Evolutionary conservation across 163 green algal genomes (phyloP).

Genomic region (Chlorella variabilis): DNA sequence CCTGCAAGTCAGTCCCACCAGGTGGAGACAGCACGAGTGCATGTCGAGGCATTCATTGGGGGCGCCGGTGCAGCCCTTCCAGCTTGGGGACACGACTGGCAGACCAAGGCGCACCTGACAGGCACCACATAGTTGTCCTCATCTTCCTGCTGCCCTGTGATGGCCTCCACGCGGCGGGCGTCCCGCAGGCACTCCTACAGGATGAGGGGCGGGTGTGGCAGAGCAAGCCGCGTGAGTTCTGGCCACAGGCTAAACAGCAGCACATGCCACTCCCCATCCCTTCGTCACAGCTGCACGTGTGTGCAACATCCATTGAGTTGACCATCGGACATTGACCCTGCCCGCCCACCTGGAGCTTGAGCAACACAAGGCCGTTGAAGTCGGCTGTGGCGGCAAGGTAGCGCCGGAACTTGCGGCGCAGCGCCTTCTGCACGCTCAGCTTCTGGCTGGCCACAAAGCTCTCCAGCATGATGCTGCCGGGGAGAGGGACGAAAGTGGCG

Average conservation of each 20-base stretch:
- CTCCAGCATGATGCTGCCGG: slow-evolving; percentile 85
- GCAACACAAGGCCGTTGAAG: slow-evolving; percentile 74
- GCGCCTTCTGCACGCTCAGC: slow-evolving; percentile 88
- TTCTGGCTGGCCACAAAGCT: slow-evolving; percentile 97
- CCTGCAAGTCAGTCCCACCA: slow-evolving; percentile 51
- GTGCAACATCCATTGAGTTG: too few species aligned
- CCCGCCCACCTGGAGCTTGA: slow-evolving; percentile 60
- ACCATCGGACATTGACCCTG: too few species aligned
- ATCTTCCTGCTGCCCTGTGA: slow-evolving; percentile 58
- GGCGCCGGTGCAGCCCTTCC: neutral
- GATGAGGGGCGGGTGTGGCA: neutral
- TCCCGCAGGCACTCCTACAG: slow-evolving; percentile 68
- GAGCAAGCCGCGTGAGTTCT: too few species aligned
- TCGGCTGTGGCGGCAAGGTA: slow-evolving; percentile 61
- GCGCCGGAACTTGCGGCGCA: slow-evolving; percentile 71
- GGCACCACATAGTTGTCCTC: slow-evolving; percentile 45
- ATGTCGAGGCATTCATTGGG: too few species aligned
- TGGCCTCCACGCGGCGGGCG: slow-evolving; percentile 55
- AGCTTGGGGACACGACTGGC: too few species aligned
- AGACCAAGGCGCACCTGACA: slow-evolving; percentile 61
- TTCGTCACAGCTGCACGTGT: too few species aligned
- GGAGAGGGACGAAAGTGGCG: neutral
- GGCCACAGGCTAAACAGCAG: too few species aligned
- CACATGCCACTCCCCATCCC: neutral
- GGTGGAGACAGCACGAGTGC: neutral